Conservation (phyloP, 2,329 filamentous ascomycete species). For the Xylariaceae sp. region DNA sequence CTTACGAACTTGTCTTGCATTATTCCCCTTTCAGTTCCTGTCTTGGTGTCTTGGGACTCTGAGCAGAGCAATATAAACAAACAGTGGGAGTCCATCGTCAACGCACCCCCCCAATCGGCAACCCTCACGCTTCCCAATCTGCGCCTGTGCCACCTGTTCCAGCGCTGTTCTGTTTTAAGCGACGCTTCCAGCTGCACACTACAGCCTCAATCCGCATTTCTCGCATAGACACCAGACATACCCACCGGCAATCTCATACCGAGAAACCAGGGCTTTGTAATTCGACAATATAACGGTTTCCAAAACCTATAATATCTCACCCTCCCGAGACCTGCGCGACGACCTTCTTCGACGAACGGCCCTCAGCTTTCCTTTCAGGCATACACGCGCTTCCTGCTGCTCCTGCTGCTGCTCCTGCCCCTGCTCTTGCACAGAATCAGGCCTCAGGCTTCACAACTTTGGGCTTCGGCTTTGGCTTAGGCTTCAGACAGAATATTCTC, state of each 20-base stretch:
- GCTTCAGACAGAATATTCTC: slow-evolving; percentile 22
- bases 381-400: no score
- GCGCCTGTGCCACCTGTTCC: slow-evolving; percentile 29
- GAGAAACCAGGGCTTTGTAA: slow-evolving; percentile 25
- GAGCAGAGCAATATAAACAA: slow-evolving; percentile 14
- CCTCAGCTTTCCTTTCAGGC: slow-evolving; percentile 5
- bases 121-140: slow-evolving; percentile 15
- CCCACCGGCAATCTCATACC: slow-evolving; percentile 21
- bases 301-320: slow-evolving; percentile 29
- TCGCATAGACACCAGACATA: slow-evolving; percentile 21
- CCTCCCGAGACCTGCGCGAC: slow-evolving; percentile 32
- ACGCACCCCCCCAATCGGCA: slow-evolving; percentile 1
- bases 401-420: no score
- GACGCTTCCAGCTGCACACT: slow-evolving; percentile 26
- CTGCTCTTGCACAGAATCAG: slow-evolving; percentile 7
- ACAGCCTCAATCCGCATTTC: slow-evolving; percentile 21
- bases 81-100: slow-evolving; percentile 3
- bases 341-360: slow-evolving; percentile 19
- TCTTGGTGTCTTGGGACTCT: slow-evolving; percentile 16
- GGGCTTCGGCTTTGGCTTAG: no score
- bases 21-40: slow-evolving; percentile 16
- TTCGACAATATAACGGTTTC: slow-evolving; percentile 30
- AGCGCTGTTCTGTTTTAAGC: slow-evolving; percentile 29
- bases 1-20: slow-evolving; percentile 17
- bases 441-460: not conserved